These are phyloP conservation scores for Kluyveromyces nonfermentans DNA, from an alignment of 805 yeast genomes.

Conservation along the genomic window DNA sequence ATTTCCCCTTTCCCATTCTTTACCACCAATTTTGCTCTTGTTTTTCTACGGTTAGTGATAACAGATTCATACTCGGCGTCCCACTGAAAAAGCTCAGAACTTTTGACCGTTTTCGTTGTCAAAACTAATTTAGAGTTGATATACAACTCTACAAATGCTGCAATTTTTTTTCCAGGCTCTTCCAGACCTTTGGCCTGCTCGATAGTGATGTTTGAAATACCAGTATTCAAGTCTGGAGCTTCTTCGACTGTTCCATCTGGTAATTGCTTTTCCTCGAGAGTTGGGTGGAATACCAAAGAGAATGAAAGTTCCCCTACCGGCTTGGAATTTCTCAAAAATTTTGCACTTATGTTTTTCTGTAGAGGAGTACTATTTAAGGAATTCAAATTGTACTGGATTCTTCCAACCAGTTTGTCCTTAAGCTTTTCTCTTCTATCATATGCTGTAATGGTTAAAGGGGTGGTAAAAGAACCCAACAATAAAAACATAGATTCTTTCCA, in stretches of 20 bases:
- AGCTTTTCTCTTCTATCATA: slow-evolving; percentile 65
- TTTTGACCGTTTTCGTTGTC: slow-evolving; percentile 50
- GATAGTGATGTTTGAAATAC: slow-evolving; percentile 56
- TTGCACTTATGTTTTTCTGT: slow-evolving; percentile 40
- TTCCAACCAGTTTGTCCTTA: slow-evolving; percentile 76
- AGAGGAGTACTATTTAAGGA: slow-evolving; percentile 45
- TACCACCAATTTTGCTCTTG: slow-evolving; percentile 58
- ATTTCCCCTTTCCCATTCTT: slow-evolving; percentile 51
- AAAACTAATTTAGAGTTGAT: slow-evolving; percentile 51
- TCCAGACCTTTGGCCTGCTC: slow-evolving; percentile 33
- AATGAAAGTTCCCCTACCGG: slow-evolving; percentile 67
- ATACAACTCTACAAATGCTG: slow-evolving; percentile 64
- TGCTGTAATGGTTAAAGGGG: slow-evolving; percentile 65
- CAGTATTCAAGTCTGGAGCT: slow-evolving; percentile 90
- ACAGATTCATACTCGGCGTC: slow-evolving; percentile 55
- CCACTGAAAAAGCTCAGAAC: slow-evolving; percentile 61
- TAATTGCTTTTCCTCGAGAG: slow-evolving; percentile 46
- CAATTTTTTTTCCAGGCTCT: slow-evolving; percentile 40
- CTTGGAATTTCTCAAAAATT: slow-evolving; percentile 72
- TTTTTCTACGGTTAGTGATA: slow-evolving; percentile 58
- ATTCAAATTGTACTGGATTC: slow-evolving; percentile 64
- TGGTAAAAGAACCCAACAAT: slow-evolving; percentile 65
- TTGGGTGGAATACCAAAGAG: slow-evolving; percentile 69
- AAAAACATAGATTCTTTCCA: slow-evolving; percentile 78
- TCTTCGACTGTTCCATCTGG: slow-evolving; percentile 79